Evolutionary conservation across 73 alveolate genomes (phyloP).

Genomic region (Symbiodinium natans): DNA sequence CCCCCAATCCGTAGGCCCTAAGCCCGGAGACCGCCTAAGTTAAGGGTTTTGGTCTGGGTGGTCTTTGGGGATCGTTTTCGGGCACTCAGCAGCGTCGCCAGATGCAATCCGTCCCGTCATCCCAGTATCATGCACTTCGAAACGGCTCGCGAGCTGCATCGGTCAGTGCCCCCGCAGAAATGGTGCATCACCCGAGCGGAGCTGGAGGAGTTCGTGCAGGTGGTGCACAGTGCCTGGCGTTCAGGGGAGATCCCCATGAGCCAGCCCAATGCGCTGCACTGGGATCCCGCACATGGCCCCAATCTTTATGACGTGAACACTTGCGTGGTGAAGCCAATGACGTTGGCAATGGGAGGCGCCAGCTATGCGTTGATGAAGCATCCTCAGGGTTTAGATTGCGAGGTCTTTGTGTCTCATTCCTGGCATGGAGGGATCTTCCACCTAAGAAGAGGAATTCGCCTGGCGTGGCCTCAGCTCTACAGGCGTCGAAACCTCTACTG

Average conservation of each 20-base stretch:
- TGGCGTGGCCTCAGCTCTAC: too few relatives aligned
- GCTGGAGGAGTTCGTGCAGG: constrained; percentile 12
- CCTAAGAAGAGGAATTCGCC: not conserved
- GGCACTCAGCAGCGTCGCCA: too few relatives aligned
- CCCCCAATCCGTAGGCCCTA: not conserved
- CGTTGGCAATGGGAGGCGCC: not conserved
- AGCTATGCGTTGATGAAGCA: constrained; percentile 18
- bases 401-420: too few relatives aligned
- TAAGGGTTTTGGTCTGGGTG: too few relatives aligned
- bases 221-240: not conserved
- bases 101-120: too few relatives aligned
- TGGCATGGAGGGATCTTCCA: not conserved
- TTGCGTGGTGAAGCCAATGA: not conserved
- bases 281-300: not conserved
- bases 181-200: constrained; percentile 33
- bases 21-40: not conserved
- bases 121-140: not conserved
- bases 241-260: not conserved
- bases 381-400: not conserved
- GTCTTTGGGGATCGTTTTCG: too few relatives aligned
- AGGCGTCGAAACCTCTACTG: too few relatives aligned
- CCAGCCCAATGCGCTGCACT: not conserved
- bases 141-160: not conserved
- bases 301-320: too few relatives aligned
- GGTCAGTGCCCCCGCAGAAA: not conserved